phyloP scores from a whole-genome alignment of 1,284 basidiomycete genomes.

The Mycosarcoma mackinlayi region DNA sequence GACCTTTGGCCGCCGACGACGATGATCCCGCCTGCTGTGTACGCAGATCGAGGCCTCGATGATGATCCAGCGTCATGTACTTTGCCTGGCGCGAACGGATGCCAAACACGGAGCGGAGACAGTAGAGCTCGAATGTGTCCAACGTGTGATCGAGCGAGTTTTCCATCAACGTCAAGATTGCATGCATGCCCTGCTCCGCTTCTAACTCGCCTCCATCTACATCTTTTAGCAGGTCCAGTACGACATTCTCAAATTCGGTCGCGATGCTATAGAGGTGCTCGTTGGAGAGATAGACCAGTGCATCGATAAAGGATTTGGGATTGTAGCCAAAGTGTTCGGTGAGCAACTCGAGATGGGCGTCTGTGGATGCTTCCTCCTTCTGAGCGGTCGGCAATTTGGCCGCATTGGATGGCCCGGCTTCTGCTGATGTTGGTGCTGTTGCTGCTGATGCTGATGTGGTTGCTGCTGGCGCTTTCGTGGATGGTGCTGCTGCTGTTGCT shows the following conservation, averaged over 20 bases:
- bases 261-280: conserved; percentile 63
- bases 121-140: conserved; percentile 66
- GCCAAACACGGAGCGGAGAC: conserved; percentile 61
- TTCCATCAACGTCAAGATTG: conserved; percentile 63
- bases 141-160: conserved; percentile 65
- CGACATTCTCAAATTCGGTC: conserved; percentile 54
- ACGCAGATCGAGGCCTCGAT: conserved; percentile 64
- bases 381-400: conserved; percentile 2
- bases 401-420: conserved; percentile 15
- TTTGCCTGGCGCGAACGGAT: conserved; percentile 58
- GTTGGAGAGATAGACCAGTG: conserved; percentile 62
- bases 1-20: conserved; percentile 1
- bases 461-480: conserved; percentile 1
- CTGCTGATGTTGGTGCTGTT: conserved; percentile 11
- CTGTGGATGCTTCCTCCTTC: conserved; percentile 48
- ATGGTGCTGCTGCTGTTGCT: neutral
- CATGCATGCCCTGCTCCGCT: conserved; percentile 62
- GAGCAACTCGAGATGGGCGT: conserved; percentile 55
- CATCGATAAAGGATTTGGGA: conserved; percentile 63
- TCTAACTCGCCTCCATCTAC: conserved; percentile 50
- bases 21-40: conserved; percentile 9
- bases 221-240: conserved; percentile 35
- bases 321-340: conserved; percentile 68
- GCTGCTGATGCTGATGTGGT: conserved; percentile 1
- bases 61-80: conserved; percentile 63